Conservation (phyloP, 306 rosid species). For the Cicer arietinum region DNA sequence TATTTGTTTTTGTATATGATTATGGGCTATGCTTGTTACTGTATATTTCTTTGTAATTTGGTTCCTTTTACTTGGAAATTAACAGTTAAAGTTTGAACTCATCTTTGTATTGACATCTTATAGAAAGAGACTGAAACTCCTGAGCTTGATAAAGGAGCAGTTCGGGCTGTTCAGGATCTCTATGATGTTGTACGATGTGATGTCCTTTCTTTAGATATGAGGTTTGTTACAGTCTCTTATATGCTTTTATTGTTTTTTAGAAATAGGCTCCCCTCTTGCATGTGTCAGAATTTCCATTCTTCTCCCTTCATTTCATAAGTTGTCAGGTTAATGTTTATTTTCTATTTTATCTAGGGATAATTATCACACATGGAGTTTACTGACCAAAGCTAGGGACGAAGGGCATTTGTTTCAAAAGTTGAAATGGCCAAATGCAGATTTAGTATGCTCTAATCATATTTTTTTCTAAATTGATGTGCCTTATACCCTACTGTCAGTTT, state of each 20-base stretch:
- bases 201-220: constrained; percentile 67
- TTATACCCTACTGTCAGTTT: constrained; percentile 20
- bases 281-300: not conserved
- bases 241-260: constrained; percentile 3
- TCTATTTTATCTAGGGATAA: constrained; percentile 56
- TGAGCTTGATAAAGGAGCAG: constrained; percentile 75
- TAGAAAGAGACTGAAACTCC: constrained; percentile 75
- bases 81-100: not conserved
- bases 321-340: constrained; percentile 36
- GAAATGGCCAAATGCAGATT: constrained; percentile 80
- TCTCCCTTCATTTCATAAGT: not conserved
- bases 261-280: not conserved
- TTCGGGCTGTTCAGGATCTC: constrained; percentile 88
- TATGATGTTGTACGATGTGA: constrained; percentile 83
- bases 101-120: constrained; percentile 27
- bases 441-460: constrained; percentile 58
- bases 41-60: not conserved
- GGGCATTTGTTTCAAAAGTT: constrained; percentile 80
- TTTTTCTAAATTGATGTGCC: constrained; percentile 15
- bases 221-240: constrained; percentile 53
- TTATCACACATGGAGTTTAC: constrained; percentile 72
- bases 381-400: constrained; percentile 70
- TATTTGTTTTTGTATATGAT: constrained; percentile 4
- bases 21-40: not conserved
- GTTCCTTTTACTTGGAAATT: constrained; percentile 12